phyloP scores from a whole-genome alignment of 2,329 filamentous ascomycete species.

The Amylocarpus encephaloides region DNA sequence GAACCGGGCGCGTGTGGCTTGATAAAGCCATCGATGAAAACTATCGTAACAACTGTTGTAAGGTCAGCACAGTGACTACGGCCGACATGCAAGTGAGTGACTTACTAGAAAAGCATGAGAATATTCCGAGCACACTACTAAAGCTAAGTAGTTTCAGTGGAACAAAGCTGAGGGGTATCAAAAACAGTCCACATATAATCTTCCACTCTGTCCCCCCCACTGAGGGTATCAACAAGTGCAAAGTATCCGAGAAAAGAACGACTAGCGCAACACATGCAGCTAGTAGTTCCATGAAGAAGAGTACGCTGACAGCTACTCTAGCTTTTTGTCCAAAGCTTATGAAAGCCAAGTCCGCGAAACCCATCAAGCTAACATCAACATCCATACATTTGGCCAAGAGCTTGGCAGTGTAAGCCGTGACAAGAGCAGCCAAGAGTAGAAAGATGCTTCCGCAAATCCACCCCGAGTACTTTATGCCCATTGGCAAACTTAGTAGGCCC shows the following conservation, averaged over 20 bases:
- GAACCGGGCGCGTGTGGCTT: constrained; percentile 78
- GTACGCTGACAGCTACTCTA: constrained; percentile 71
- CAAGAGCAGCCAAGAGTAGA: constrained; percentile 64
- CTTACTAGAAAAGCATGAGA: constrained; percentile 82
- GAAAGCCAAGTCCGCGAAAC: constrained; percentile 89
- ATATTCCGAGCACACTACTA: constrained; percentile 86
- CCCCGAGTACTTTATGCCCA: constrained; percentile 80
- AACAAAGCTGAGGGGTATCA: constrained; percentile 78
- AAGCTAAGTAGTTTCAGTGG: constrained; percentile 80
- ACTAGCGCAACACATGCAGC: constrained; percentile 85
- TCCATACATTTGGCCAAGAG: constrained; percentile 85
- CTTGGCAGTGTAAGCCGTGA: constrained; percentile 81
- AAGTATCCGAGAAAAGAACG: constrained; percentile 87
- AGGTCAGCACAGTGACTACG: background rate
- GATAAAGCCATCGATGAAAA: constrained; percentile 78
- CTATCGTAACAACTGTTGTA: constrained; percentile 66
- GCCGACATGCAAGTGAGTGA: constrained; percentile 24
- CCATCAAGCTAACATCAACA: constrained; percentile 76
- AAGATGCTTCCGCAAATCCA: constrained; percentile 79
- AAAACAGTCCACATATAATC: constrained; percentile 67
- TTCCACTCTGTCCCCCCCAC: constrained; percentile 73
- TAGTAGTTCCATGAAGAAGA: constrained; percentile 83
- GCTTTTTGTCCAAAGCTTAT: constrained; percentile 82
- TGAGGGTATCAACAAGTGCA: constrained; percentile 70
- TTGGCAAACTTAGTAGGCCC: constrained; percentile 78